A percentile compares a stretch with the other conserved stretches of the same genome.
Conservation (phyloP, 805 yeast species). For the Wickerhamomyces alni region DNA sequence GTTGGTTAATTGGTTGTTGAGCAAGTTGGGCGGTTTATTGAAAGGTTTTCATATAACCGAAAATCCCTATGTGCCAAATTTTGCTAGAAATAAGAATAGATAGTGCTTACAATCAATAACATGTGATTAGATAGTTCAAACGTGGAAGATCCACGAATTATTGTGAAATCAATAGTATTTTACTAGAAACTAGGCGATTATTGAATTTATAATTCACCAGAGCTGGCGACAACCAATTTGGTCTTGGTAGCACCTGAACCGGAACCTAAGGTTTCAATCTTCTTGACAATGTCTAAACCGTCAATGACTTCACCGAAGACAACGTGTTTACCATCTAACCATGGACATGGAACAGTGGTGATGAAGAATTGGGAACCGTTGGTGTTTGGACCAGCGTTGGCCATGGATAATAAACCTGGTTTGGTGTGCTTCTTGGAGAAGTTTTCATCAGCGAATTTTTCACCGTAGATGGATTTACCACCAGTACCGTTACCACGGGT, state of each 20-base stretch:
- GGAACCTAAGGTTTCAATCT: conserved; percentile 76
- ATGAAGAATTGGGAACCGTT: conserved; percentile 97
- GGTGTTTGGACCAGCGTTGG: conserved; percentile 97
- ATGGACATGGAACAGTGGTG: conserved; percentile 81
- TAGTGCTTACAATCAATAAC: no score
- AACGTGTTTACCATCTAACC: conserved; percentile 93
- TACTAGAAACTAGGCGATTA: not conserved
- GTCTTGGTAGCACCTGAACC: conserved; percentile 65
- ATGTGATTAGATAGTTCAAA: no score
- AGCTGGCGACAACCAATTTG: conserved; percentile 56
- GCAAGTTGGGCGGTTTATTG: not conserved
- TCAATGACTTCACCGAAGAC: conserved; percentile 90
- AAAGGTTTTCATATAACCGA: not conserved
- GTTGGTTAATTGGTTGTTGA: not conserved
- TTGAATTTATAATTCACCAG: conserved; percentile 33
- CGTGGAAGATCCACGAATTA: no score
- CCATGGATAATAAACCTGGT: conserved; percentile 89
- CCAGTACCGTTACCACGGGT: conserved; percentile 94
- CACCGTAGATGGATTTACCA: conserved; percentile 87
- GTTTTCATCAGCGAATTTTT: conserved; percentile 73
- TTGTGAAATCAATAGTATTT: no score
- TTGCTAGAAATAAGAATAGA: no score
- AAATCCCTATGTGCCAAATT: not conserved
- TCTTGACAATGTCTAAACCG: conserved; percentile 81
- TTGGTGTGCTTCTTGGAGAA: conserved; percentile 67